Evolutionary conservation across 805 yeast genomes (phyloP).

Genomic region (Saturnispora sanitii): DNA sequence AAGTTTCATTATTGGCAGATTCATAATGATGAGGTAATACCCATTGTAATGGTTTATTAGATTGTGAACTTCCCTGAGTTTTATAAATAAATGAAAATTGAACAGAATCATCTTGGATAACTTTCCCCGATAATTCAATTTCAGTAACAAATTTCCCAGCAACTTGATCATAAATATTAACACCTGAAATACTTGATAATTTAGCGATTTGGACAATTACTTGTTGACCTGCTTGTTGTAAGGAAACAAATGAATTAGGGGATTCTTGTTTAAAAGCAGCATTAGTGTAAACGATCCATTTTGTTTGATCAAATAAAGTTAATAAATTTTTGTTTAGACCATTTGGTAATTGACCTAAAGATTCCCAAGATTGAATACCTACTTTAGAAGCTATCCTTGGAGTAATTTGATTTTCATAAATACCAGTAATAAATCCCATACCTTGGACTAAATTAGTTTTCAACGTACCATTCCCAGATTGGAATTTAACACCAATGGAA

Average conservation of each 20-base stretch:
- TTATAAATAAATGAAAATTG: conserved; percentile 35
- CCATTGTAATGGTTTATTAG: conserved; percentile 32
- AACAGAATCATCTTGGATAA: conserved; percentile 21
- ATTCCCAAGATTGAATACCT: conserved; percentile 47
- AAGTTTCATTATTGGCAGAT: conserved; percentile 22
- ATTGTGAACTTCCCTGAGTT: conserved; percentile 17
- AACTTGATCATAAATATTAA: conserved; percentile 42
- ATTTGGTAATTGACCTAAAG: conserved; percentile 28
- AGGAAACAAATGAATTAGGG: conserved; percentile 24
- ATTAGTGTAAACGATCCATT: conserved; percentile 54
- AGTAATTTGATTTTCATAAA: conserved; percentile 38
- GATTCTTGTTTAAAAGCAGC: conserved; percentile 12
- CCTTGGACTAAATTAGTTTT: conserved; percentile 65
- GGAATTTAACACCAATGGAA: conserved; percentile 27
- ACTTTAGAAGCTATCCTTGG: conserved; percentile 53
- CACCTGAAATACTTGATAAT: conserved; percentile 27
- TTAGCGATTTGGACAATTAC: conserved; percentile 43
- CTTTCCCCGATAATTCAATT: conserved; percentile 32
- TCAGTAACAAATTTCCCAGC: conserved; percentile 59
- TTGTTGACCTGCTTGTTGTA: conserved; percentile 27
- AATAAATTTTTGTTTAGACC: conserved; percentile 45
- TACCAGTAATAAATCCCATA: conserved; percentile 66
- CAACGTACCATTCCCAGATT: conserved; percentile 24
- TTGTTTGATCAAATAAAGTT: conserved; percentile 42
- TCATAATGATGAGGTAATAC: conserved; percentile 45